A percentile compares a stretch with the other conserved stretches of the same genome.
Evolutionary conservation across 352 stramenopile species (phyloP).

Genomic region (Pythium brassicae): DNA sequence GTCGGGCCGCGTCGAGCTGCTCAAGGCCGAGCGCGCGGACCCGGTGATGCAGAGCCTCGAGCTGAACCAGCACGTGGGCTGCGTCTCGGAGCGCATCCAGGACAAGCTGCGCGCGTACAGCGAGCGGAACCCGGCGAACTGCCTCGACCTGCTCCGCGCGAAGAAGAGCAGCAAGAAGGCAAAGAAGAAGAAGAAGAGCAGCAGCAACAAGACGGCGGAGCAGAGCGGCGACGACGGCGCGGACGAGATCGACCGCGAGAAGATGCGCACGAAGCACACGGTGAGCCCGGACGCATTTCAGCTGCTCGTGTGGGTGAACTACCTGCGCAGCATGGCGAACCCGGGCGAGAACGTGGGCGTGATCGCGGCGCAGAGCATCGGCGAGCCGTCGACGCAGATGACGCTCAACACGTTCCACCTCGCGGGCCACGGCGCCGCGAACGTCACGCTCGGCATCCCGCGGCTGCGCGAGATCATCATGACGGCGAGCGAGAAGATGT

Average conservation of each 20-base stretch:
- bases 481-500: slow-evolving; percentile 97
- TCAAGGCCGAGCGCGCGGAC: slow-evolving; percentile 62
- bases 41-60: slow-evolving; percentile 86
- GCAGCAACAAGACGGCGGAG: slow-evolving; percentile 70
- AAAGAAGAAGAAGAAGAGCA: slow-evolving; percentile 78
- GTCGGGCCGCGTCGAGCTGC: slow-evolving; percentile 77
- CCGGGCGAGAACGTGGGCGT: slow-evolving; percentile 98
- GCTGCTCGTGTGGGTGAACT: slow-evolving; percentile 97
- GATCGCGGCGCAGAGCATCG: slow-evolving; percentile 98
- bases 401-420: slow-evolving; percentile 99
- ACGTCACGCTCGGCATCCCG: slow-evolving; percentile 99
- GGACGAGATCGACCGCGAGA: slow-evolving; percentile 52
- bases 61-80: slow-evolving; percentile 81
- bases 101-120: slow-evolving; percentile 75
- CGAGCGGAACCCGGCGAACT: slow-evolving; percentile 66
- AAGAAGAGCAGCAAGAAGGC: slow-evolving; percentile 53
- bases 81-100: slow-evolving; percentile 86
- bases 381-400: slow-evolving; percentile 99
- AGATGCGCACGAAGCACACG: slow-evolving; percentile 76
- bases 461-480: slow-evolving; percentile 99
- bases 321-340: slow-evolving; percentile 93
- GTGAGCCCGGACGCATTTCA: slow-evolving; percentile 83
- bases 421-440: slow-evolving; percentile 97
- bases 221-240: slow-evolving; percentile 18
- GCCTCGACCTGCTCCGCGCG: slow-evolving; percentile 50